Base-by-base conservation (phyloP, 1,284 basidiomycete genomes). In the Meripilus lineatus region DNA sequence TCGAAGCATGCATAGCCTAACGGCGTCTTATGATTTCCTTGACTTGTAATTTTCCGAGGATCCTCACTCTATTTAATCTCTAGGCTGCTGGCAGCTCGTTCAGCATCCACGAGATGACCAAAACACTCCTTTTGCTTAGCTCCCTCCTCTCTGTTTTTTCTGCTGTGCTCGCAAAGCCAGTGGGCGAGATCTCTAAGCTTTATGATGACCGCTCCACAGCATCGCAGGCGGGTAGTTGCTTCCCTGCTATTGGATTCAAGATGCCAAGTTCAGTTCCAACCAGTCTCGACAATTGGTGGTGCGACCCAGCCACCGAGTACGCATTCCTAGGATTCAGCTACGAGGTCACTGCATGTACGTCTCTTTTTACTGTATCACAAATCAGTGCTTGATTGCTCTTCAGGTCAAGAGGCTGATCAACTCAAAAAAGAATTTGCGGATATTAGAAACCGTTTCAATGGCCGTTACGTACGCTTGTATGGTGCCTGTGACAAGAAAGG, bases 381-480 rank as follows among this genome's bases (percentile, higher is more conserved):
- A 6, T 2, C n/a, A 15, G 4, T 24, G 20, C 30, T 20, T 11
- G 17, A 30, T 30, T 30, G 8, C 35, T 5, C 17, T 25, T 13
- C 41, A 67, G 65, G 65, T 38, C 65, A 62, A 46, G 65, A 56
- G 40, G 45, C 51, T n/a, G 41, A 49, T 5, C 66, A 75, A 49
- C 65, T 89, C 34, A 64, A 68, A 39, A 61, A 53, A 15, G 84
- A 88, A 34, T 89, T 89, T 56, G 60, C 65, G 25, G 71, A 84
- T 51, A 82, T 88, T 44, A 72, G 74, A 36, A 59, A 71, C 20
- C 70, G 61, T 11, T 88, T 84, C 60, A 67, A 74, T 3, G 71
- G 79, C 10, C 74, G 87, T 34, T 89, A 88, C 54, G 75, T 89
- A 24, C 80, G 86, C n/a, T 59, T 89, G 23, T 89, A 89, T 49